Base-by-base conservation (phyloP, 2,329 filamentous ascomycete species). In the Fusarium agapanthi region DNA sequence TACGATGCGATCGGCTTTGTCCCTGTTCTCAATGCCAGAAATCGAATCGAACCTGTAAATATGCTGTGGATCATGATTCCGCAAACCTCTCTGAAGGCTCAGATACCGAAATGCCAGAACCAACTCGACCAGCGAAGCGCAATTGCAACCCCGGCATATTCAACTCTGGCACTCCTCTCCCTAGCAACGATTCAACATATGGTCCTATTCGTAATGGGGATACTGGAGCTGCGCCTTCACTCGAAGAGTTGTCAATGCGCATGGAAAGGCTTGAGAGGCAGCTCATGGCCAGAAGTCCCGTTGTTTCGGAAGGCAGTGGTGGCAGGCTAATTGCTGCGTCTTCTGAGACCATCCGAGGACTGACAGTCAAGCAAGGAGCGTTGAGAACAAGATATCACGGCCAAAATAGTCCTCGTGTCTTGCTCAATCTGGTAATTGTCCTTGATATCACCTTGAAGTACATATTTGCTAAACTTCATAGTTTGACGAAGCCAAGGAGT, bases 21-120 rank as follows among this genome's bases (percentile, higher is more conserved):
- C 87, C 87, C 8, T 90, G 88, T 74, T 86, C 86, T 11, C 88
- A 89, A 76, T 90, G 88, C 76, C 86, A 87, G 56, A 88, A 88
- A 77, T 87, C 87, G n/a, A 85, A 83, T 71, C 86, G 87, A 40
- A 75, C 79, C 43, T 89, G 88, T 80, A 86, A 82, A 72, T 89
- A 89, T 72, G 82, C 86, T 30, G 82, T 86, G 26, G 85, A 87
- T 62, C 83, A 86, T 37, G 85, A 86, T 60, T 81, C 80, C 14
- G 82, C 81, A 38, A 85, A 84, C 72, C 76, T 84, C 18, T 88
- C 87, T 8, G 87, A 88, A 55, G 84, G 78, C n/a, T 87, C 85
- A 28, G 86, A 87, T 53, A 78, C 67, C 45, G 84, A 86, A 59
- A 65, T 76, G 12, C 71, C 73, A 50, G 79, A 81, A 26, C 54